Evolutionary conservation across 805 yeast genomes (phyloP).

Genomic region (Saccharomycopsis sp.): DNA sequence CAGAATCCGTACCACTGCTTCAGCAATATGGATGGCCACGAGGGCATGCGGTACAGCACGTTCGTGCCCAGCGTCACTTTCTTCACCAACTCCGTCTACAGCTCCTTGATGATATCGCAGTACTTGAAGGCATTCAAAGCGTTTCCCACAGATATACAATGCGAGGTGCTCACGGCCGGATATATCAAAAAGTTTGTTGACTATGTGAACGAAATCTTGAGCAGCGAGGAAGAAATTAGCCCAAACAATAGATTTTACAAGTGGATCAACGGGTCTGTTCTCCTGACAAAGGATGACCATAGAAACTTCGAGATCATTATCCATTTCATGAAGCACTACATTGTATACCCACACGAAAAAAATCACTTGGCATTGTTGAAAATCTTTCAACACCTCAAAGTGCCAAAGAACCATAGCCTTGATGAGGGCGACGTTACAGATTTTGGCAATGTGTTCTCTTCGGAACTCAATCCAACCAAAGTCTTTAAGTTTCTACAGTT

Average conservation of each 20-base stretch:
- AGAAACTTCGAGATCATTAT: slow-evolving; percentile 23
- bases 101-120: slow-evolving; percentile 22
- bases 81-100: slow-evolving; percentile 13
- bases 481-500: slow-evolving; percentile 15
- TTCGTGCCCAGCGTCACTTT: slow-evolving; percentile 4
- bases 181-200: slow-evolving; percentile 22
- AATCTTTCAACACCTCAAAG: no score
- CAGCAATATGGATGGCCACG: no score
- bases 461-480: slow-evolving; percentile 2
- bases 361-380: no score
- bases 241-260: slow-evolving; percentile 15
- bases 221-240: slow-evolving; percentile 3
- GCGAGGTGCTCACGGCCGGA: no score
- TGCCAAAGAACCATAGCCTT: no score
- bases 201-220: slow-evolving; percentile 16
- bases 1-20: no score
- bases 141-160: slow-evolving; percentile 23
- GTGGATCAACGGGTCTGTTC: slow-evolving; percentile 21
- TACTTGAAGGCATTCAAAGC: slow-evolving; percentile 23
- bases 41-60: no score
- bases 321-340: slow-evolving; percentile 25
- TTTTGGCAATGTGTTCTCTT: no score
- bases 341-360: slow-evolving; percentile 28
- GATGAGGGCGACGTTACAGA: no score
- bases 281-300: slow-evolving; percentile 21